Percentiles rank a stretch among this genome's conserved stretches.
Conservation (phyloP, 805 yeast species). For the Candida ascalaphidarum region DNA sequence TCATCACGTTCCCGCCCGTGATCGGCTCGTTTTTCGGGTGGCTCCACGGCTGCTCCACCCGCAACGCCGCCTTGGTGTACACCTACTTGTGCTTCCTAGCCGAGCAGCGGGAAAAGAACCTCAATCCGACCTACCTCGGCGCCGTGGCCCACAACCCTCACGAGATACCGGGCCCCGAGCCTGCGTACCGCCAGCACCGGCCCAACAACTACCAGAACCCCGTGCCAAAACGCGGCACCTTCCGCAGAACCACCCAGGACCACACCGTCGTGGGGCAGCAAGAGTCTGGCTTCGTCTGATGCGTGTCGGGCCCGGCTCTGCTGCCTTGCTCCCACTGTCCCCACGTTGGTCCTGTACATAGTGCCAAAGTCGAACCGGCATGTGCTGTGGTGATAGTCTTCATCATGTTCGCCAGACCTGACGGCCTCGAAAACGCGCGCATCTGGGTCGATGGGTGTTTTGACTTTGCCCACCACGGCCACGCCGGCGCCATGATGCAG, state of each 20-base stretch:
- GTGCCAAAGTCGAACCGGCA: too few relatives aligned
- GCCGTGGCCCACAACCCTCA: too few relatives aligned
- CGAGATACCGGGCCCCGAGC: too few relatives aligned
- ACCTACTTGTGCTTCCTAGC: slow-evolving; percentile 9
- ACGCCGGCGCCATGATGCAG: slow-evolving; percentile 93
- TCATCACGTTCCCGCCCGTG: slow-evolving; percentile 72
- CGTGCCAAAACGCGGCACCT: too few relatives aligned
- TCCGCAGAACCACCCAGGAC: too few relatives aligned
- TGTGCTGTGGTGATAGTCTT: not conserved
- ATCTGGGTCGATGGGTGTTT: slow-evolving; percentile 98
- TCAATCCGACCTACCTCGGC: slow-evolving; percentile 12
- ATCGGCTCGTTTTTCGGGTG: slow-evolving; percentile 73
- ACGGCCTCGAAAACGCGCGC: slow-evolving; percentile 35
- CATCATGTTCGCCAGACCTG: slow-evolving; percentile 31
- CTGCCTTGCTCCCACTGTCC: too few relatives aligned
- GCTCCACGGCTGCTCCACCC: slow-evolving; percentile 78
- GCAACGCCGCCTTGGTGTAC: slow-evolving; percentile 80
- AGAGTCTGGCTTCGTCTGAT: slow-evolving; percentile 2
- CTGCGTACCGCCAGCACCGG: too few relatives aligned
- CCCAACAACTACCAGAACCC: too few relatives aligned
- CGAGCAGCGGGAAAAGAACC: slow-evolving; percentile 10
- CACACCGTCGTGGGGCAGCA: slow-evolving; percentile 2
- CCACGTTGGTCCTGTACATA: too few relatives aligned
- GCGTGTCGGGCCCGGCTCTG: not conserved
- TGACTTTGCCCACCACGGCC: slow-evolving; percentile 95